A percentile compares a stretch with the other conserved stretches of the same genome.
Conservation (phyloP, 306 rosid genomes). For the Calophaca sinica region DNA sequence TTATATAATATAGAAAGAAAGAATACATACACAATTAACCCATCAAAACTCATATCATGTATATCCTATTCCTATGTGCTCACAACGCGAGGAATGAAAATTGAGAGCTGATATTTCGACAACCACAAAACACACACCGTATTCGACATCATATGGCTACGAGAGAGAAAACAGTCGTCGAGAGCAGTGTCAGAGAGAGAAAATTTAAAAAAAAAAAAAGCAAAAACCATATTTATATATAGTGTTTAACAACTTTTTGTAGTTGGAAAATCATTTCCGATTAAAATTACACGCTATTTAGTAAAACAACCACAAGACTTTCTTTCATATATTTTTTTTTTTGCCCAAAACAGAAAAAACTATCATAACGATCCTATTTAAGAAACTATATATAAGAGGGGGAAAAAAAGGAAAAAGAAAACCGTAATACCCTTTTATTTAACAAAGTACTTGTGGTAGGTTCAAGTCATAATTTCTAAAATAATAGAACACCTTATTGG, state of each 20-base stretch:
- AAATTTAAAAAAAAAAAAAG: too few species aligned
- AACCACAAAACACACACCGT: too few species aligned
- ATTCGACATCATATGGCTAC: too few species aligned
- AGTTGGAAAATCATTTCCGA: too few species aligned
- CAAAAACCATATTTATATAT: too few species aligned
- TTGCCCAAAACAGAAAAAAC: not conserved
- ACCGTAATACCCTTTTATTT: constrained; percentile 10
- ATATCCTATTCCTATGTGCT: not conserved
- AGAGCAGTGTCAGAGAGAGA: too few species aligned
- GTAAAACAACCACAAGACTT: constrained; percentile 7
- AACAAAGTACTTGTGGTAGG: not conserved
- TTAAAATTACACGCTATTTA: too few species aligned
- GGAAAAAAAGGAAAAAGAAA: not conserved
- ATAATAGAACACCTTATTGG: constrained; percentile 38
- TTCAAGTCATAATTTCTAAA: not conserved
- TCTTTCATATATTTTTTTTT: not conserved
- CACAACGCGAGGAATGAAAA: not conserved
- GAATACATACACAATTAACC: constrained; percentile 6
- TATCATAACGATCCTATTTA: not conserved
- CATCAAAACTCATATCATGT: constrained; percentile 2
- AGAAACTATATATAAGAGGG: not conserved
- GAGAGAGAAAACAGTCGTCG: too few species aligned
- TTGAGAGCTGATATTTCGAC: too few species aligned
- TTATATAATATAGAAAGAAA: not conserved
- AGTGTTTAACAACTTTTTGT: too few species aligned